Percentiles rank a stretch among this genome's conserved stretches.
phyloP scores from a whole-genome alignment of 225 moss, liverwort and hornwort genomes.

The Ulota crispa region DNA sequence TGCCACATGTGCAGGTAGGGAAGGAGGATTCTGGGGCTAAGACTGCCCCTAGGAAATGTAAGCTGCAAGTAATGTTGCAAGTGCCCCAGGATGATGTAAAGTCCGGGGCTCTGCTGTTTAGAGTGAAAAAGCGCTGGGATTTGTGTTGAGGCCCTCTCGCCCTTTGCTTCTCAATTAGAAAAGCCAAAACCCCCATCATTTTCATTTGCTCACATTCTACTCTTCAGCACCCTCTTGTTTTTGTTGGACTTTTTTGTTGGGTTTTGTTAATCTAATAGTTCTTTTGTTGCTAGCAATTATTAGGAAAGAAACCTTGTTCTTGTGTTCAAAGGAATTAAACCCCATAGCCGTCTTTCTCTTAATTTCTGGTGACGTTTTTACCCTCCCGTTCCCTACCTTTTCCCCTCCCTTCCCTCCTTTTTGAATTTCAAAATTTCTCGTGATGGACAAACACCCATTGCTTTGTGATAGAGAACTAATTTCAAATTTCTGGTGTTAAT shows the following conservation, averaged over 20 bases:
- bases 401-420: too few species aligned
- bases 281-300: not conserved
- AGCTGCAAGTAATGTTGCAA: slow-evolving; percentile 96
- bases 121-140: slow-evolving; percentile 97
- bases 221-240: not conserved
- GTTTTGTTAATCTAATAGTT: not conserved
- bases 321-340: not conserved
- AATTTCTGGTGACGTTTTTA: too few species aligned
- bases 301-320: not conserved
- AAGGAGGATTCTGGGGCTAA: slow-evolving; percentile 95
- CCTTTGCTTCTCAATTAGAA: slow-evolving; percentile 15
- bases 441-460: too few species aligned
- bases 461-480: too few species aligned
- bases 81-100: slow-evolving; percentile 82
- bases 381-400: too few species aligned
- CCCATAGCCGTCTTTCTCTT: too few species aligned
- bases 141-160: slow-evolving; percentile 38
- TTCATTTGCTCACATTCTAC: slow-evolving; percentile 15
- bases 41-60: slow-evolving; percentile 89
- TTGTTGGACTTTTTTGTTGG: not conserved
- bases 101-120: slow-evolving; percentile 70
- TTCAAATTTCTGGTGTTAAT: too few species aligned
- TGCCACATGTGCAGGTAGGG: slow-evolving; percentile 54
- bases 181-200: slow-evolving; percentile 18
- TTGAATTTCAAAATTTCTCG: too few species aligned